Evolutionary conservation across 805 yeast genomes (phyloP).

Genomic region (Kodamaea nitidulidarum): DNA sequence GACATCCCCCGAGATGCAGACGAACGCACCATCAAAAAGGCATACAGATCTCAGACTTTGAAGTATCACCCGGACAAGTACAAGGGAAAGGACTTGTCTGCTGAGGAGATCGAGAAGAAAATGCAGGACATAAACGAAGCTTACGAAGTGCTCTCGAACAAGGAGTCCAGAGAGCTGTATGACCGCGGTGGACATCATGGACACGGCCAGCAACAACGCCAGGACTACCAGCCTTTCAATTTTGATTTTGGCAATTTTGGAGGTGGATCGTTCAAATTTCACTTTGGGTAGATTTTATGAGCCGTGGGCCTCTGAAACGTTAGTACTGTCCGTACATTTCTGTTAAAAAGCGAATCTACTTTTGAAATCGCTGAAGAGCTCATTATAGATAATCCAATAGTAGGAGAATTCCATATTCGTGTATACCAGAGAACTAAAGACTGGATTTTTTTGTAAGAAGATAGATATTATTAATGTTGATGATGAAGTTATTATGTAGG

Average conservation of each 20-base stretch:
- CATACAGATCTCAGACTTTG: slow-evolving; percentile 73
- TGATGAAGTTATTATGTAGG: too few species aligned
- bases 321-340: too few species aligned
- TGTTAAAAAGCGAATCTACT: too few species aligned
- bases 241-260: slow-evolving; percentile 9
- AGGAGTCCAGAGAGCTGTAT: slow-evolving; percentile 58
- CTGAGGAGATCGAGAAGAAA: slow-evolving; percentile 68
- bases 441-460: too few species aligned
- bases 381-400: too few species aligned
- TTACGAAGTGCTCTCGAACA: slow-evolving; percentile 75
- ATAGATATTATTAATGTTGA: too few species aligned
- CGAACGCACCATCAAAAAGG: slow-evolving; percentile 69
- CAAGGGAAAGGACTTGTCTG: slow-evolving; percentile 57
- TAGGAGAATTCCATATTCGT: too few species aligned
- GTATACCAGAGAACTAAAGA: too few species aligned
- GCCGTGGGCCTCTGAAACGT: too few species aligned
- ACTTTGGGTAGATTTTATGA: slow-evolving; percentile 1
- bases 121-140: slow-evolving; percentile 95
- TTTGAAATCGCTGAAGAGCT: too few species aligned
- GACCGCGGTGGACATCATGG: slow-evolving; percentile 44
- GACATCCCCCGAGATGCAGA: slow-evolving; percentile 67
- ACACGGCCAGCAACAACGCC: slow-evolving; percentile 3
- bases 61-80: slow-evolving; percentile 92
- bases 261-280: slow-evolving; percentile 5
- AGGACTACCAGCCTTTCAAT: slow-evolving; percentile 11